Evolutionary conservation across 495 filamentous ascomycete species (phyloP).

Genomic region (Aspergillus campestris): DNA sequence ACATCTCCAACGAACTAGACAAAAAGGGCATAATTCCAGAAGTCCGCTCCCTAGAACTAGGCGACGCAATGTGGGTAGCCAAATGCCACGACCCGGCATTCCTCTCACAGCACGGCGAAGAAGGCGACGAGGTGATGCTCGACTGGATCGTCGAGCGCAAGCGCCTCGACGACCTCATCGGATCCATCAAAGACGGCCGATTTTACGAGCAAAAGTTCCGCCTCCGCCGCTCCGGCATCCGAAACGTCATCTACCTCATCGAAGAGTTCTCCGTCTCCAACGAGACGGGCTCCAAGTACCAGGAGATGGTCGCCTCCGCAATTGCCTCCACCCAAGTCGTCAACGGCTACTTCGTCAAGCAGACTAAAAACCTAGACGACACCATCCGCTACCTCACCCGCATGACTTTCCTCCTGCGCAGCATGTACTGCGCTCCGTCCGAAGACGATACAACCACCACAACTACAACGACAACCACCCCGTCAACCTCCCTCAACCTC

Average conservation of each 20-base stretch:
- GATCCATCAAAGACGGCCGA: slow-evolving; percentile 73
- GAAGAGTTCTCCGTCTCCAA: slow-evolving; percentile 58
- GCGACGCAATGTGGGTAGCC: slow-evolving; percentile 76
- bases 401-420: slow-evolving; percentile 63
- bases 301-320: slow-evolving; percentile 61
- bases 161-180: slow-evolving; percentile 69
- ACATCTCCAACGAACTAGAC: slow-evolving; percentile 64
- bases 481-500: slow-evolving; percentile 24
- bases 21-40: slow-evolving; percentile 57
- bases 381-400: slow-evolving; percentile 69
- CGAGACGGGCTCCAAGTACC: slow-evolving; percentile 39
- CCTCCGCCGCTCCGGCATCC: slow-evolving; percentile 58
- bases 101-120: slow-evolving; percentile 47
- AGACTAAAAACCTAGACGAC: slow-evolving; percentile 68
- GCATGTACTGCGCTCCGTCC: slow-evolving; percentile 50
- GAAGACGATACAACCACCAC: slow-evolving; percentile 4
- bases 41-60: slow-evolving; percentile 60
- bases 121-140: slow-evolving; percentile 67
- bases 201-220: slow-evolving; percentile 86
- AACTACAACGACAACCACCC: too few relatives aligned
- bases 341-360: slow-evolving; percentile 75
- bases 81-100: slow-evolving; percentile 52
- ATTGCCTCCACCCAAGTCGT: slow-evolving; percentile 77
- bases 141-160: slow-evolving; percentile 83
- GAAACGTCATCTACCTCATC: slow-evolving; percentile 73